Percentiles rank a stretch among this genome's conserved stretches.
Conservation (phyloP, 352 stramenopile genomes). For the Globisporangium recalcitrans region DNA sequence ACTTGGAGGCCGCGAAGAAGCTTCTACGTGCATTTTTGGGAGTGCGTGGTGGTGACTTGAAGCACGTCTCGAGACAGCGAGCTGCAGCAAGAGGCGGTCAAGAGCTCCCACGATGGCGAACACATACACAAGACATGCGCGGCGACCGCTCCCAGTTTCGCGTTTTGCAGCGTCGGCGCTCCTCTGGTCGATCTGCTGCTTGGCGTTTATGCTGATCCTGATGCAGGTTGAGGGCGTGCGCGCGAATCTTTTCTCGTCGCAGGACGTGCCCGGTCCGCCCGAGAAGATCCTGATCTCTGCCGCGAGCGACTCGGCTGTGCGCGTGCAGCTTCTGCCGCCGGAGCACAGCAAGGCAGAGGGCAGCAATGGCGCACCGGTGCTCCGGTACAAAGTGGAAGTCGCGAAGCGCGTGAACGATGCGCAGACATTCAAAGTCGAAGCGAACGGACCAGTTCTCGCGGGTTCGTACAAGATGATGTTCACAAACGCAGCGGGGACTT, state of each 20-base stretch:
- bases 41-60: not conserved
- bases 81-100: not conserved
- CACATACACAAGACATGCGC: not conserved
- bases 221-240: not conserved
- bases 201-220: not conserved
- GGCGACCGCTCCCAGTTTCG: not conserved
- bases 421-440: conserved; percentile 60
- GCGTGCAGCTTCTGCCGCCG: conserved; percentile 56
- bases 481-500: conserved; percentile 27
- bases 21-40: not conserved
- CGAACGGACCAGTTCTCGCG: conserved; percentile 42
- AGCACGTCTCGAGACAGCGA: not conserved
- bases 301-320: conserved; percentile 44
- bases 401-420: conserved; percentile 63
- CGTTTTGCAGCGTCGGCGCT: not conserved
- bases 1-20: not conserved
- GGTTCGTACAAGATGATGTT: conserved; percentile 60
- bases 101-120: not conserved
- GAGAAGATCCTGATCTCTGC: conserved; percentile 53
- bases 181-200: conserved; percentile 5
- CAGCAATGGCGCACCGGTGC: conserved; percentile 60
- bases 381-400: conserved; percentile 78
- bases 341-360: conserved; percentile 55
- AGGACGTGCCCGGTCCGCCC: conserved; percentile 59
- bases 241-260: conserved; percentile 46